A percentile compares a stretch with the other conserved stretches of the same genome.
Evolutionary conservation across 164 flowering plant species (phyloP).

Genomic region (Piper betle): DNA sequence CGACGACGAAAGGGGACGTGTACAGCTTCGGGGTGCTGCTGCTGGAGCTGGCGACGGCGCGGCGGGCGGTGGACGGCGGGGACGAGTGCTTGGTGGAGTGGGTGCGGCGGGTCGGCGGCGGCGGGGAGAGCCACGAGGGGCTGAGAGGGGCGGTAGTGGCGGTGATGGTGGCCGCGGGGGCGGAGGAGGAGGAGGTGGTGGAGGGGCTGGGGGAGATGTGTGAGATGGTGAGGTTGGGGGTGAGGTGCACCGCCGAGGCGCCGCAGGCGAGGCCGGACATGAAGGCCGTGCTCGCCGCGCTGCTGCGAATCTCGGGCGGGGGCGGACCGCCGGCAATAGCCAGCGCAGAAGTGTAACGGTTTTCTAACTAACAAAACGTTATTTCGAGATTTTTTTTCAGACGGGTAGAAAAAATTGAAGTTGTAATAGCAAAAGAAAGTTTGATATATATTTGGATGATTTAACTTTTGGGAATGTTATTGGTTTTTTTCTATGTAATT

Average conservation of each 20-base stretch:
- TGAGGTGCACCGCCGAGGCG: constrained; percentile 54
- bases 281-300: constrained; percentile 69
- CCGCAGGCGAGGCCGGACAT: constrained; percentile 77
- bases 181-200: background rate
- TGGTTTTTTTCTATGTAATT: too few relatives aligned
- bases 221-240: constrained; percentile 47
- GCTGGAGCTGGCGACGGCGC: constrained; percentile 79
- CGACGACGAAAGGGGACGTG: constrained; percentile 88
- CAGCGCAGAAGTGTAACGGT: too few relatives aligned
- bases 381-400: too few relatives aligned
- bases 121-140: constrained; percentile 21
- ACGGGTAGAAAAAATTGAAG: too few relatives aligned
- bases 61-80: constrained; percentile 70
- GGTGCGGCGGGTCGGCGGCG: constrained; percentile 43
- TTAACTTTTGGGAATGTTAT: too few relatives aligned
- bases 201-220: constrained; percentile 39
- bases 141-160: constrained; percentile 19
- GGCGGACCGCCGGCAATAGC: background rate
- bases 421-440: too few relatives aligned
- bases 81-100: constrained; percentile 82
- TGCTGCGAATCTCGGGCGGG: constrained; percentile 12
- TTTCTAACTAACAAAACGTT: too few relatives aligned
- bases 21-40: constrained; percentile 81
- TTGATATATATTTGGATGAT: too few relatives aligned
- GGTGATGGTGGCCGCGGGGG: constrained; percentile 30